phyloP scores from a whole-genome alignment of 2,329 filamentous ascomycete species.

The Lasiodiplodia citricola region DNA sequence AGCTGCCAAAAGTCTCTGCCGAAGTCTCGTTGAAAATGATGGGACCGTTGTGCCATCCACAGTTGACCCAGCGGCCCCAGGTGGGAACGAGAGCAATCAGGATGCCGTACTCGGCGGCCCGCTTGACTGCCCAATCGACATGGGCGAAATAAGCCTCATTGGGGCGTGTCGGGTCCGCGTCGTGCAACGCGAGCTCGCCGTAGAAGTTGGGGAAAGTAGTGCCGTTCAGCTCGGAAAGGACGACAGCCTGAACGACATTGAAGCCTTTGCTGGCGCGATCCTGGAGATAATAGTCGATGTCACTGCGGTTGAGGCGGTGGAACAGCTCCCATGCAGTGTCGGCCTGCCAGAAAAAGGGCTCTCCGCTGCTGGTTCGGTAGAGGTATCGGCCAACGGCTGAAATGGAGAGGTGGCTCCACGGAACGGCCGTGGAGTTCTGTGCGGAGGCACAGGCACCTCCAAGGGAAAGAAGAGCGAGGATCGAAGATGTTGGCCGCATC shows the following conservation, averaged over 20 bases:
- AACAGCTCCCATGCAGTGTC: constrained; percentile 20
- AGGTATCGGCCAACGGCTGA: constrained; percentile 1
- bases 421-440: background rate
- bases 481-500: background rate
- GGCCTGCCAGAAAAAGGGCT: constrained; percentile 11
- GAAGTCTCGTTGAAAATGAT: constrained; percentile 7
- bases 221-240: constrained; percentile 5
- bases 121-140: constrained; percentile 9
- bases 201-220: constrained; percentile 17
- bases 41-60: constrained; percentile 3
- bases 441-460: background rate
- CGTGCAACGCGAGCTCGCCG: background rate
- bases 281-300: constrained; percentile 6
- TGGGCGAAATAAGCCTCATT: constrained; percentile 1
- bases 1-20: background rate
- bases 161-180: background rate
- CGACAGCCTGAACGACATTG: constrained; percentile 14
- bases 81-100: constrained; percentile 11
- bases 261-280: constrained; percentile 14
- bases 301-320: constrained; percentile 17
- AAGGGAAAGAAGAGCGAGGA: background rate
- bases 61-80: constrained; percentile 16
- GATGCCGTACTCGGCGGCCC: constrained; percentile 11
- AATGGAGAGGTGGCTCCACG: constrained; percentile 6
- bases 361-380: background rate